Conservation (phyloP, 2,329 filamentous ascomycete species). For the Alternaria tenuissima region DNA sequence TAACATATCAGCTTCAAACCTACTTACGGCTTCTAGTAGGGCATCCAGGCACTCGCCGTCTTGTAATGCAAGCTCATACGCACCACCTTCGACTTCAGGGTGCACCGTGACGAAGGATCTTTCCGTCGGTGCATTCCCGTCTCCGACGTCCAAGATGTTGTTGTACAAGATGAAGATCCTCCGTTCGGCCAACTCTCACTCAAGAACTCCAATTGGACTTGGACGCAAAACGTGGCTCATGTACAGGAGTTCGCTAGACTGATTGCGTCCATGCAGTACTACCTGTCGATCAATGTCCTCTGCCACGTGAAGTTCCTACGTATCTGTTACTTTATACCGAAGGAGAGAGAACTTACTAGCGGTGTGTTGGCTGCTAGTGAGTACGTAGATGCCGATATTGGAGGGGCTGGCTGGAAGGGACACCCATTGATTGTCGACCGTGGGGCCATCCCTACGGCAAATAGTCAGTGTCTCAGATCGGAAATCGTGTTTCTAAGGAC, state of each 20-base stretch:
- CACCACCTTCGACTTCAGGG: conserved; percentile 12
- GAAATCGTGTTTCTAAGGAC: background rate
- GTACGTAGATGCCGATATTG: conserved; percentile 24
- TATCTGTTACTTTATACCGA: conserved; percentile 34
- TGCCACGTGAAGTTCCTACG: conserved; percentile 34
- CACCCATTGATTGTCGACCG: conserved; percentile 37
- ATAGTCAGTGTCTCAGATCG: background rate
- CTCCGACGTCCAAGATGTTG: conserved; percentile 37
- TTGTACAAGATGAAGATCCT: conserved; percentile 40
- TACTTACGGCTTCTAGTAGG: background rate
- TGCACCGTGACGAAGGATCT: conserved; percentile 37
- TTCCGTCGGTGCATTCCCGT: conserved; percentile 35
- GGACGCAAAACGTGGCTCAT: conserved; percentile 37
- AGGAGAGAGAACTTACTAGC: conserved; percentile 39
- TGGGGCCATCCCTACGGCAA: conserved; percentile 21
- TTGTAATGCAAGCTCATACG: conserved; percentile 24
- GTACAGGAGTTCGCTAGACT: conserved; percentile 30
- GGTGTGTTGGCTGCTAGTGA: conserved; percentile 22
- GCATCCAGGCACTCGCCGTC: too few species aligned
- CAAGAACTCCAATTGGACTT: conserved; percentile 27
- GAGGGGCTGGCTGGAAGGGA: conserved; percentile 25
- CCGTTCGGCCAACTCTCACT: conserved; percentile 41
- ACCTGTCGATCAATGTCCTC: conserved; percentile 43
- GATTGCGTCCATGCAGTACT: conserved; percentile 32
- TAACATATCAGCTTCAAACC: background rate